Evolutionary conservation across 345 rosid species (phyloP).

Genomic region (Murraya koenigii): DNA sequence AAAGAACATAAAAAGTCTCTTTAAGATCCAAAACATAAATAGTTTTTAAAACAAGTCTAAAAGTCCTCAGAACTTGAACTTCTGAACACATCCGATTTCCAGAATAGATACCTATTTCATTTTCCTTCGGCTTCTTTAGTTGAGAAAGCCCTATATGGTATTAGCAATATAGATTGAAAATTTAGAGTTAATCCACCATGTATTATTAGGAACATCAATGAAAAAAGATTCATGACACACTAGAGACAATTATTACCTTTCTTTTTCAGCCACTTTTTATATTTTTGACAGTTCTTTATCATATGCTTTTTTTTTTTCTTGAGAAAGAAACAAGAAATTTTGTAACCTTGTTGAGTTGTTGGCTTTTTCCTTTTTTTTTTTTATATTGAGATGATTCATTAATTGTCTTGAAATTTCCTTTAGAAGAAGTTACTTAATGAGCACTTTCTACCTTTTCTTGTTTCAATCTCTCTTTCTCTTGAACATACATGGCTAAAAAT

Average conservation of each 20-base stretch:
- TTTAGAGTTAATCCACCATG: slow-evolving; percentile 11
- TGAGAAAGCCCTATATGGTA: background rate
- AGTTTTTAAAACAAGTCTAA: background rate
- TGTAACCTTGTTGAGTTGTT: background rate
- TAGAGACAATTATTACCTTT: background rate
- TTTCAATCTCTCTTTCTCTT: too few relatives aligned
- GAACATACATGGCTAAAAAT: too few relatives aligned
- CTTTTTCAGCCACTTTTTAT: background rate
- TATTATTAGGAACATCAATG: background rate
- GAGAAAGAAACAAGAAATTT: background rate
- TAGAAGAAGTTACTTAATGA: background rate
- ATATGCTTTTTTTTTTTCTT: background rate
- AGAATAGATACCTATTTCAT: background rate
- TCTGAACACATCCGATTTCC: background rate
- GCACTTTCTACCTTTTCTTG: background rate
- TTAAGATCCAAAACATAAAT: background rate
- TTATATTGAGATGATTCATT: background rate
- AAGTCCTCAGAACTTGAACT: background rate
- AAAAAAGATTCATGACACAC: slow-evolving; percentile 6
- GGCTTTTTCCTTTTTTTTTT: background rate
- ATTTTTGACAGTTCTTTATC: background rate
- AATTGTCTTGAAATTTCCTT: too few relatives aligned
- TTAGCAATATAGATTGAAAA: background rate
- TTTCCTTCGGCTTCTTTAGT: background rate
- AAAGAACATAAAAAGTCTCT: background rate